A percentile compares a stretch with the other conserved stretches of the same genome.
phyloP scores from a whole-genome alignment of 805 yeast genomes.

The Wickerhamomyces pijperi region DNA sequence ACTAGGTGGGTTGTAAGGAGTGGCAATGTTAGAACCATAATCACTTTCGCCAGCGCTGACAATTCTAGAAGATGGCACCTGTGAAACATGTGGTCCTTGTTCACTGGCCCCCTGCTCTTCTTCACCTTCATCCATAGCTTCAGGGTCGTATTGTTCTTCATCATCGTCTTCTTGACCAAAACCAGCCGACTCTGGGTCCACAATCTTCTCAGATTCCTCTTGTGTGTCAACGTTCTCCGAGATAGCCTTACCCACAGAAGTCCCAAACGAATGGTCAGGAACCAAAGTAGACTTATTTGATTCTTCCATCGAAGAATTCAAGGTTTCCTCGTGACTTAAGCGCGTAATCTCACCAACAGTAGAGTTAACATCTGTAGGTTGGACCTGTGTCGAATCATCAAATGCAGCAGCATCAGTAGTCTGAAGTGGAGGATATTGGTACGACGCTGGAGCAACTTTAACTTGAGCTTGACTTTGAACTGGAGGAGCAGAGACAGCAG shows the following conservation, averaged over 20 bases:
- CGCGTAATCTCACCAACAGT: no score
- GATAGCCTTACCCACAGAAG: no score
- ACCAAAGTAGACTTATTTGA: not conserved
- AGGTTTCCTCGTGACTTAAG: no score
- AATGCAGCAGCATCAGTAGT: not conserved
- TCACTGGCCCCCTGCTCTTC: no score
- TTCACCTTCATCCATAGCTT: not conserved
- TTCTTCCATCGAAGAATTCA: not conserved
- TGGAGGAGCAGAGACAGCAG: not conserved
- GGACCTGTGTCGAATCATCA: no score
- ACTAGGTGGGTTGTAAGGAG: no score
- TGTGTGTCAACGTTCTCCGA: no score
- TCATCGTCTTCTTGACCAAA: no score
- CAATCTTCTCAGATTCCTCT: no score
- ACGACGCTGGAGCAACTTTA: not conserved
- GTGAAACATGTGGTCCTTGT: not conserved
- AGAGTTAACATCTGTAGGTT: no score
- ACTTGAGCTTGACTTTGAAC: no score
- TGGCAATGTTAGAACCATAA: not conserved
- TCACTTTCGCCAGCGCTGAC: not conserved
- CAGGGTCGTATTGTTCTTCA: not conserved
- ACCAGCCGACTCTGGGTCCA: no score
- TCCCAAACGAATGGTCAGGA: not conserved
- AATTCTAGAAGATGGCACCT: not conserved
- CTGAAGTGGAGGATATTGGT: constrained; percentile 5